Conservation (phyloP, 352 stramenopile genomes). For the Globisporangium uncinulatum region DNA sequence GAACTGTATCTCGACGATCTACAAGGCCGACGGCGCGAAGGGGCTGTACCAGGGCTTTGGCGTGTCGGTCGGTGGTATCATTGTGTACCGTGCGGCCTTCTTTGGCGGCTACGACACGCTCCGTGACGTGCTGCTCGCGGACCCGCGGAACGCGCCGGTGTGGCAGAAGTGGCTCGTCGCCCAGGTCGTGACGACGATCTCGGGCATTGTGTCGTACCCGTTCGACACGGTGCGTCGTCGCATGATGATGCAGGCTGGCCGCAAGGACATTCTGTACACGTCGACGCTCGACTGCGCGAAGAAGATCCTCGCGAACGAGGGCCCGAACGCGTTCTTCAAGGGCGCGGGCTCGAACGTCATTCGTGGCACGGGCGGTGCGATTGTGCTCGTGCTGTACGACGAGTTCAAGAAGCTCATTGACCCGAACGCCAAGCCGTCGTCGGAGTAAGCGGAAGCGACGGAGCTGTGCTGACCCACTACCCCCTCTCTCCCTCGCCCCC, state of each 20-base stretch:
- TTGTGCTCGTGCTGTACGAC: slow-evolving; percentile 99
- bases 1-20: slow-evolving; percentile 97
- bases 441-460: slow-evolving; percentile 27
- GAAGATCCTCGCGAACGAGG: slow-evolving; percentile 98
- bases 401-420: slow-evolving; percentile 95
- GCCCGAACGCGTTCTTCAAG: slow-evolving; percentile 96
- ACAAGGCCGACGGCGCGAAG: slow-evolving; percentile 85
- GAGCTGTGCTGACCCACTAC: not conserved
- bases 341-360: slow-evolving; percentile 98
- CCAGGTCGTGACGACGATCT: slow-evolving; percentile 87
- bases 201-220: slow-evolving; percentile 94
- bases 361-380: slow-evolving; percentile 96
- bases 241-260: slow-evolving; percentile 98
- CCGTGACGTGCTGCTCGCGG: slow-evolving; percentile 80
- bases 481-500: not conserved
- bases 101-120: slow-evolving; percentile 98
- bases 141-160: slow-evolving; percentile 84
- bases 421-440: slow-evolving; percentile 49
- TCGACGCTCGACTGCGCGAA: slow-evolving; percentile 94
- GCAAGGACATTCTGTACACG: slow-evolving; percentile 97
- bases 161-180: slow-evolving; percentile 90
- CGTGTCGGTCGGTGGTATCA: slow-evolving; percentile 98
- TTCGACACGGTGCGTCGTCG: slow-evolving; percentile 95
- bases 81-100: slow-evolving; percentile 98
- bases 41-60: slow-evolving; percentile 99